Percentiles rank a stretch among this genome's conserved stretches.
Evolutionary conservation across 2,329 filamentous ascomycete species (phyloP).

Genomic region (Aspergillus arachidicola): DNA sequence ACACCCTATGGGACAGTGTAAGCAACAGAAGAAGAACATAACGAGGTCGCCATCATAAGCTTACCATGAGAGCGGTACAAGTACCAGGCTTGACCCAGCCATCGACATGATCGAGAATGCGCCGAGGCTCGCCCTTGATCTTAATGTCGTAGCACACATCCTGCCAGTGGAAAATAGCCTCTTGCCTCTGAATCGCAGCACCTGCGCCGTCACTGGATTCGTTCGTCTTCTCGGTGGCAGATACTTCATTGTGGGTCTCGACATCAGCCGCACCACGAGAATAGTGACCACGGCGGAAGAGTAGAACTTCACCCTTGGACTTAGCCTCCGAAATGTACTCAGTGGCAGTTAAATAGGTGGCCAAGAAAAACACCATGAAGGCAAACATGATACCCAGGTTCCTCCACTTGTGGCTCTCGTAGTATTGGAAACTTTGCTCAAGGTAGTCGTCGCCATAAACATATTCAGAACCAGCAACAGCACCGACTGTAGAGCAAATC

Average conservation of each 20-base stretch:
- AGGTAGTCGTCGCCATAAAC: slow-evolving; percentile 62
- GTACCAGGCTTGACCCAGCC: slow-evolving; percentile 95
- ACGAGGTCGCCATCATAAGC: neutral
- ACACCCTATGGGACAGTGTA: slow-evolving; percentile 58
- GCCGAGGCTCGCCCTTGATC: slow-evolving; percentile 74
- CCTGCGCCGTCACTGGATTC: slow-evolving; percentile 25
- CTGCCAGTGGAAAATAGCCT: slow-evolving; percentile 82
- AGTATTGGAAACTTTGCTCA: slow-evolving; percentile 58
- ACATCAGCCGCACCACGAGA: slow-evolving; percentile 41
- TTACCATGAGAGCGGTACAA: slow-evolving; percentile 80
- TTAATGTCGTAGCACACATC: slow-evolving; percentile 80
- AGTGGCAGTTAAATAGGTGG: slow-evolving; percentile 63
- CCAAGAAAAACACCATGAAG: slow-evolving; percentile 63
- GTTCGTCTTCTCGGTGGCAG: slow-evolving; percentile 37
- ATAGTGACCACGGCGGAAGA: slow-evolving; percentile 71
- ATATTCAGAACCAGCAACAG: slow-evolving; percentile 53
- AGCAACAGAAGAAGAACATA: slow-evolving; percentile 28
- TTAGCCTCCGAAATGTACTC: slow-evolving; percentile 66
- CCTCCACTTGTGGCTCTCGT: slow-evolving; percentile 62
- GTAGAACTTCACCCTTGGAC: slow-evolving; percentile 74
- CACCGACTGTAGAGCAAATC: slow-evolving; percentile 61
- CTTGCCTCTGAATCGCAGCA: slow-evolving; percentile 62
- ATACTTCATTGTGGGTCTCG: slow-evolving; percentile 28
- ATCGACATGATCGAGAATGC: slow-evolving; percentile 81
- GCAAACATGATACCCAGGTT: slow-evolving; percentile 70